Evolutionary conservation across 2,329 filamentous ascomycete species (phyloP), one percentile per base, ranked within the genome.

Genomic region (Myriosclerotinia curreyana): DNA sequence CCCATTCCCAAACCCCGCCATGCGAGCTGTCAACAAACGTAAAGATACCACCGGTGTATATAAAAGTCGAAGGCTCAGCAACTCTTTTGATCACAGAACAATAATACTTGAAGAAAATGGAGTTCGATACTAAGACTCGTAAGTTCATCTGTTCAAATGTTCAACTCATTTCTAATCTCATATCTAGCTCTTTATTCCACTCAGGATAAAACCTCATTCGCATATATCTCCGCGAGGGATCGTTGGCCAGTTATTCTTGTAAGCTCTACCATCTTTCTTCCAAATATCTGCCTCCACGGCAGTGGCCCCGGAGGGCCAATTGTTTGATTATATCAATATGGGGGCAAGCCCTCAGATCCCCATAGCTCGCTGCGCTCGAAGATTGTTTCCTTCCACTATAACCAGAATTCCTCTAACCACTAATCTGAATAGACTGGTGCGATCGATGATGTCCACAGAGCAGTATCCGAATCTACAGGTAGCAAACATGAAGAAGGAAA

Each of bases 231-330:
- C 11, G 94, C 91, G 42, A 84, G 89, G 73, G 88, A 92, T 70
- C 84, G 95, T 76, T 99, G 94, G 95, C 95, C 95, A 20, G 82
- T 96, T 64, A 99, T 99, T 74, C 79, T 99, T 71, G 92, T 96
- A 72, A 75, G 64, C 28, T 42, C 1, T 20, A 28, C 7, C 5
- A 25, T 25, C 28, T 36, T 15, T 48, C 20, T 28, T 20, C 25
- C 2, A 15, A 25, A 9, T 49, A 14, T 44, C 3, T 28, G 46
- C 46, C 46, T 25, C 46, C 46, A 49, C 46, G 22, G 44, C 44
- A 48, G 44, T 48, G 44, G 44, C 44, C n/a, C 15, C 44, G 20
- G 44, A 48, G 44, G 22, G 22, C 46, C 40, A 14, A 49, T 2
- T 49, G 14, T 3, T 49, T 25, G 11, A 25, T 25, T 49, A 22